phyloP scores from a whole-genome alignment of 768 basidiomycete species.

The Suillus lakei region DNA sequence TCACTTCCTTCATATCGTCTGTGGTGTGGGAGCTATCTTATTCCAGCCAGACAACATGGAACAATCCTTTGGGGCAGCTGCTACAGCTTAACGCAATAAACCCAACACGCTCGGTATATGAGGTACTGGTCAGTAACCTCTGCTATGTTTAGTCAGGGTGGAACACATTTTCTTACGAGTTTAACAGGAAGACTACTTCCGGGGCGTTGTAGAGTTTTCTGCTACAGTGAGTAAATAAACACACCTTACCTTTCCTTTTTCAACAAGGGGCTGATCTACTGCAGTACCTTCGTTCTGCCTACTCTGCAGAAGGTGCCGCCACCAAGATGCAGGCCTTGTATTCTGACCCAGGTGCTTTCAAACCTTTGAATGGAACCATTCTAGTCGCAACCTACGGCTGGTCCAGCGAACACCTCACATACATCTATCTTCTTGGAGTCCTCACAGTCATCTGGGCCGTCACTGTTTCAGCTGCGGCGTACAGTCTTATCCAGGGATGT shows the following conservation, averaged over 20 bases:
- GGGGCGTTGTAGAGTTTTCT: constrained; percentile 12
- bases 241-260: not conserved
- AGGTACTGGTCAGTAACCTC: not conserved
- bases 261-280: not conserved
- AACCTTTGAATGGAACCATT: constrained; percentile 4
- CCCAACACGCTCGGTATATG: not conserved
- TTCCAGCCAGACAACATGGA: not conserved
- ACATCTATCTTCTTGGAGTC: not conserved
- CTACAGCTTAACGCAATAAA: not conserved
- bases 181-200: constrained; percentile 9
- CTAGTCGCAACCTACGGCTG: constrained; percentile 3
- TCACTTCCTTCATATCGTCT: not conserved
- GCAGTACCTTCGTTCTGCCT: constrained; percentile 14
- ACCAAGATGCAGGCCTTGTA: not conserved
- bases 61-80: not conserved
- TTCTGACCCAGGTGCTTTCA: not conserved
- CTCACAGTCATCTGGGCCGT: not conserved
- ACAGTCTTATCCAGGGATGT: not conserved
- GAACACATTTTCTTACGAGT: not conserved
- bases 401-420: not conserved
- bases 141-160: not conserved
- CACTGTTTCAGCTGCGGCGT: not conserved
- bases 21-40: not conserved
- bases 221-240: not conserved
- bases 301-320: constrained; percentile 4